Evolutionary conservation across 2,329 filamentous ascomycete species (phyloP), one percentile per base, ranked within the genome.

Genomic region (Lasiodiplodia sp.): DNA sequence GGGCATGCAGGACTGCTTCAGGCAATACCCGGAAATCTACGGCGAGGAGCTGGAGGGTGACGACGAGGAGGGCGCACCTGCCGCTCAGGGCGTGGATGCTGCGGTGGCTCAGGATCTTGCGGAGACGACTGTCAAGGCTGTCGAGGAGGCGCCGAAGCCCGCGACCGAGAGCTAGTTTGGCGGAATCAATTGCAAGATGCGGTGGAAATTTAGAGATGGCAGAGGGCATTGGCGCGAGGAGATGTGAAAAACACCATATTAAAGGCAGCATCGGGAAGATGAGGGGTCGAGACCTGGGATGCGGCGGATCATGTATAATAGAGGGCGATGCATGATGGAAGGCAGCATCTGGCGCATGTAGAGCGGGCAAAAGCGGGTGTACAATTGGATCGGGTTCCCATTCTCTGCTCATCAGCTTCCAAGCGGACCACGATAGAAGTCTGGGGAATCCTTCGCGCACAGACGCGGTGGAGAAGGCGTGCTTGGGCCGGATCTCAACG

Each of bases 1-100:
- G 86, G 90, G 87, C 75, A 99, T 99, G 96, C 96, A 98, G 84
- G 91, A 95, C 76, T 99, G 96, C 85, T 99, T 99, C 87, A 89
- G 94, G 74, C 84, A 90, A 79, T 92, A 97, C 80, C 96, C 96
- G 23, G 96, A 98, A 53, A 87, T 97, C 70, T 99, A 99, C 81
- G 94, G 94, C 70, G 87, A 91, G 53, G 95, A 98, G 79, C 85
- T 97, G 21, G 90, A 92, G 40, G 91, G 94, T 58, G 94, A 96
- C 63, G 89, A 91, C 23, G 87, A 89, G 56, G 83, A 83, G 73
- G 68, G 79, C 74, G 69, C 72, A 16, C 70, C 8, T 34, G 31
- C 71, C 6, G 72, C 74, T 1, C 70, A 70, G n/a, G 68, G 70
- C 25, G 53, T 44, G 23, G 68, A 67, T 23, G 44, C 37, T n/a